phyloP scores from a whole-genome alignment of 768 basidiomycete genomes.

The Suillus occidentalis region DNA sequence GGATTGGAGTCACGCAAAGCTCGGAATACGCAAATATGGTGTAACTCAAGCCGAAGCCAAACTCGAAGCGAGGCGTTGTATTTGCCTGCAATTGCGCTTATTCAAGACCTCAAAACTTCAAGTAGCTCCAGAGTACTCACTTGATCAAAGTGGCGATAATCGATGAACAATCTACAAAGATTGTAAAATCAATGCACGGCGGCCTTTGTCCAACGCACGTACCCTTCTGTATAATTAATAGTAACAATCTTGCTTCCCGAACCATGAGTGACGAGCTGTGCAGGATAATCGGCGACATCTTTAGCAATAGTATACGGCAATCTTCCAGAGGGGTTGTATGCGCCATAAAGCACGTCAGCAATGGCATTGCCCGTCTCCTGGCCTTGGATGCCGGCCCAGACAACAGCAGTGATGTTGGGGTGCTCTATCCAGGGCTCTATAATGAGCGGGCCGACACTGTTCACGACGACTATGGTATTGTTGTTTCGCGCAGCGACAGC shows the following conservation, averaged over 20 bases:
- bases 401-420: conserved; percentile 71
- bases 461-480: conserved; percentile 30
- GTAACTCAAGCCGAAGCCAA: conserved; percentile 42
- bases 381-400: conserved; percentile 71
- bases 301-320: conserved; percentile 79
- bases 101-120: background rate
- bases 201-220: conserved; percentile 7
- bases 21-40: conserved; percentile 42
- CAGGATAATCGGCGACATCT: conserved; percentile 54
- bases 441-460: conserved; percentile 59
- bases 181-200: conserved; percentile 4
- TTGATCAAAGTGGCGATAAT: conserved; percentile 65
- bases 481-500: conserved; percentile 64
- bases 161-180: conserved; percentile 50
- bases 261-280: conserved; percentile 44
- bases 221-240: conserved; percentile 62
- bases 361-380: conserved; percentile 70
- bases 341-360: conserved; percentile 71
- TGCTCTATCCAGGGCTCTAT: conserved; percentile 70
- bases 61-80: conserved; percentile 64
- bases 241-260: conserved; percentile 38
- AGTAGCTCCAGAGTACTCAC: conserved; percentile 31
- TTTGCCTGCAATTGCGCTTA: conserved; percentile 43
- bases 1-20: conserved; percentile 37
- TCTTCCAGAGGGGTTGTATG: conserved; percentile 65